A percentile compares a stretch with the other conserved stretches of the same genome.
phyloP scores from a whole-genome alignment of 805 yeast species.

The Alloascoidea africana region DNA sequence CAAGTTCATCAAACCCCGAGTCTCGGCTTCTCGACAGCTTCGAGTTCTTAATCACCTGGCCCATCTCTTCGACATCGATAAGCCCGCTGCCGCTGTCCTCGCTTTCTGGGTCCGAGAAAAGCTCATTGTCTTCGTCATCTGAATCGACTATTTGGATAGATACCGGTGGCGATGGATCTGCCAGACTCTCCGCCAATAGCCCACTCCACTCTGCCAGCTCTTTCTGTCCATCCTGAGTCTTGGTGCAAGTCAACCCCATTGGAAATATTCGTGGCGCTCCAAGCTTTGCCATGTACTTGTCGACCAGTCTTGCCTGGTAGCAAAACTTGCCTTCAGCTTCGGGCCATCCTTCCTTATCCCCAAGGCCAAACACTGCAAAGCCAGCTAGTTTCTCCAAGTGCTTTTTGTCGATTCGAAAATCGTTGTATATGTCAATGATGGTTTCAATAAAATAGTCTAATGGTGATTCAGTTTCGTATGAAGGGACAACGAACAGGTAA shows the following conservation, averaged over 20 bases:
- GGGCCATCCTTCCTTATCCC: constrained; percentile 80
- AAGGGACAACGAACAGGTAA: constrained; percentile 68
- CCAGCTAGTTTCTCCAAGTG: constrained; percentile 62
- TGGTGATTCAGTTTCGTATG: constrained; percentile 88
- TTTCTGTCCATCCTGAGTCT: constrained; percentile 38
- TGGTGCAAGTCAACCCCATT: constrained; percentile 70
- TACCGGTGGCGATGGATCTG: constrained; percentile 51
- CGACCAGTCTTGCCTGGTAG: constrained; percentile 68
- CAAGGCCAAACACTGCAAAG: constrained; percentile 75
- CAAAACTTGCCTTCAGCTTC: constrained; percentile 41
- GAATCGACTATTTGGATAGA: constrained; percentile 44
- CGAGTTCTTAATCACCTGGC: constrained; percentile 30
- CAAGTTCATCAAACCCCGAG: constrained; percentile 6
- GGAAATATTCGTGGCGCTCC: constrained; percentile 86
- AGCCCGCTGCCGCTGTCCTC: constrained; percentile 19
- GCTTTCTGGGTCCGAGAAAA: constrained; percentile 19
- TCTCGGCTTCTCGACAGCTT: constrained; percentile 7
- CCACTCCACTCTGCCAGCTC: constrained; percentile 54
- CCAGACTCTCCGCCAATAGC: constrained; percentile 40
- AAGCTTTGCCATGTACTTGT: constrained; percentile 58
- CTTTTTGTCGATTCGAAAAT: constrained; percentile 72
- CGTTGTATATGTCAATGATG: constrained; percentile 65
- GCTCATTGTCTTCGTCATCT: constrained; percentile 32
- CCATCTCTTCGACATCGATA: constrained; percentile 88
- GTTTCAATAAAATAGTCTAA: constrained; percentile 76